phyloP scores from a whole-genome alignment of 768 basidiomycete species.

The Amanita jacksonii region DNA sequence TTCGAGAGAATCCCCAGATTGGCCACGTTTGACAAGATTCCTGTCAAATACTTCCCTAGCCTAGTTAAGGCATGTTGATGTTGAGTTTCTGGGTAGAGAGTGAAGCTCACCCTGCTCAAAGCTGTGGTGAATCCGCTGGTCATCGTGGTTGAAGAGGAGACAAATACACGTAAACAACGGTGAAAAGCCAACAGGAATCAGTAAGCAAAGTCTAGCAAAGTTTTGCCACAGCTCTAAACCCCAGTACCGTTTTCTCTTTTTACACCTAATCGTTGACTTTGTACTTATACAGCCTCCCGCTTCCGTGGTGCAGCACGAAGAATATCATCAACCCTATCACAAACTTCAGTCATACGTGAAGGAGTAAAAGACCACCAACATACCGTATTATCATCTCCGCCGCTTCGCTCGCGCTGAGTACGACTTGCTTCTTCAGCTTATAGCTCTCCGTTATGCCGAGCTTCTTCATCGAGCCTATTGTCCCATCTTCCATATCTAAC shows the following conservation, averaged over 20 bases:
- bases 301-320: conserved; percentile 76
- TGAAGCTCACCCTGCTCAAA: too few relatives aligned
- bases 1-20: conserved; percentile 26
- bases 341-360: conserved; percentile 2
- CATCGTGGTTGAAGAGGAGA: too few relatives aligned
- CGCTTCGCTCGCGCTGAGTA: conserved; percentile 90
- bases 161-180: too few relatives aligned
- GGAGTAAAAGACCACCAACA: conserved; percentile 15
- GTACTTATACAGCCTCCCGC: conserved; percentile 64
- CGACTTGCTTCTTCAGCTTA: conserved; percentile 94
- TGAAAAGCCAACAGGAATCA: too few relatives aligned
- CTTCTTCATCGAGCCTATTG: conserved; percentile 78
- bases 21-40: conserved; percentile 2
- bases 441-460: conserved; percentile 94
- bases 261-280: conserved; percentile 7
- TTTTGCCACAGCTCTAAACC: neutral
- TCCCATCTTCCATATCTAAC: conserved; percentile 81
- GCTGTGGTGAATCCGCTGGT: too few relatives aligned
- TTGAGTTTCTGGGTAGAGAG: too few relatives aligned
- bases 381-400: conserved; percentile 98
- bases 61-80: conserved; percentile 4
- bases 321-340: conserved; percentile 80
- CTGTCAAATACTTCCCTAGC: neutral
- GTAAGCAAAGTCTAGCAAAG: too few relatives aligned
- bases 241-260: neutral